Percentiles rank a stretch among this genome's conserved stretches.
Evolutionary conservation across 2,329 filamentous ascomycete species (phyloP).

Genomic region (Massarina eburnea): DNA sequence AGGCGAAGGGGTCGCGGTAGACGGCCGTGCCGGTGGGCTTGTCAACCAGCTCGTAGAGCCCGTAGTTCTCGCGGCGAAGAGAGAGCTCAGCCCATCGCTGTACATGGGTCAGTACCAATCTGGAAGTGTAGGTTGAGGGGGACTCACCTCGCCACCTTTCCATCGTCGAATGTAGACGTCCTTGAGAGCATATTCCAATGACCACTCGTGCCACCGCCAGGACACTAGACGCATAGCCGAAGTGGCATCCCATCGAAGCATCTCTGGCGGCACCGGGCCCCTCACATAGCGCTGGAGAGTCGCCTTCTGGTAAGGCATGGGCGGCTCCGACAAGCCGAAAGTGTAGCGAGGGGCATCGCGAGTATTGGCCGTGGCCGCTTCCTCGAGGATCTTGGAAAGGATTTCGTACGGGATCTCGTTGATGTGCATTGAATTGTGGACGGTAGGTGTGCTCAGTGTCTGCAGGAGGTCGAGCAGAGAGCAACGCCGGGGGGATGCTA

Average conservation of each 20-base stretch:
- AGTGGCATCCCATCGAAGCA: slow-evolving; percentile 55
- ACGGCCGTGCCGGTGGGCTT: slow-evolving; percentile 51
- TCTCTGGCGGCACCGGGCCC: slow-evolving; percentile 54
- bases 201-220: slow-evolving; percentile 56
- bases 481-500: slow-evolving; percentile 3
- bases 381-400: slow-evolving; percentile 53
- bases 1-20: slow-evolving; percentile 55
- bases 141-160: slow-evolving; percentile 49
- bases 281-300: slow-evolving; percentile 54
- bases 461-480: slow-evolving; percentile 9
- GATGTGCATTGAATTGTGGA: slow-evolving; percentile 46
- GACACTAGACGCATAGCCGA: slow-evolving; percentile 53
- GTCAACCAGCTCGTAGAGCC: slow-evolving; percentile 52
- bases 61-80: slow-evolving; percentile 47
- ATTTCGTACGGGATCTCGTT: slow-evolving; percentile 56
- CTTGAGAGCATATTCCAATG: slow-evolving; percentile 53
- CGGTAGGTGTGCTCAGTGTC: slow-evolving; percentile 15
- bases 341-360: slow-evolving; percentile 53
- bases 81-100: slow-evolving; percentile 56
- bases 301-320: slow-evolving; percentile 48
- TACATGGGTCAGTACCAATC: slow-evolving; percentile 3
- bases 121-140: background rate
- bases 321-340: slow-evolving; percentile 55
- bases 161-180: slow-evolving; percentile 56
- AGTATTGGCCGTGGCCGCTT: slow-evolving; percentile 51